Evolutionary conservation across 106 monocot genomes (phyloP).

Genomic region (Dioscorea dumetorum): DNA sequence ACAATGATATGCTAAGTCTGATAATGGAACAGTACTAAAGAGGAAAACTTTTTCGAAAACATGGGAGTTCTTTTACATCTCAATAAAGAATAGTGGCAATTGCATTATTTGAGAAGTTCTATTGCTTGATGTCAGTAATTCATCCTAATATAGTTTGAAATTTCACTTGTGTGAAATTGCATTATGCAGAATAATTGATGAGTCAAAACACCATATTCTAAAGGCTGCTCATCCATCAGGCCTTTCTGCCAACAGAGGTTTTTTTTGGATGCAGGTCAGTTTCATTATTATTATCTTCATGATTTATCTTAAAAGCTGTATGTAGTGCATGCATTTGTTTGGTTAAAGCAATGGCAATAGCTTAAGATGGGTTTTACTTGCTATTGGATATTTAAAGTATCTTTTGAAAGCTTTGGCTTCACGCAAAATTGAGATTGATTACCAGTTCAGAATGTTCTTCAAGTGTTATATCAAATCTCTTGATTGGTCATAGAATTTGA

Average conservation of each 20-base stretch:
- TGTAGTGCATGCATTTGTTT: too few species aligned
- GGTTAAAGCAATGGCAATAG: too few species aligned
- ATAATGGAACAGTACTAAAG: too few species aligned
- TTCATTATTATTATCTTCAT: not conserved
- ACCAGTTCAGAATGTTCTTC: not conserved
- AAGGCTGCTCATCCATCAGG: conserved; percentile 97
- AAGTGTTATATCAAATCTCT: too few species aligned
- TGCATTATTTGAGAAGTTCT: too few species aligned
- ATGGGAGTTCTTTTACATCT: too few species aligned
- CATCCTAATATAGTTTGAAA: not conserved
- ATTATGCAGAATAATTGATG: conserved; percentile 70
- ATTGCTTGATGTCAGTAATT: too few species aligned
- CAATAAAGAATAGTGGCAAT: too few species aligned
- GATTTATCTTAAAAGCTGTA: too few species aligned
- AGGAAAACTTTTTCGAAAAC: too few species aligned
- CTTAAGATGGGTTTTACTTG: not conserved
- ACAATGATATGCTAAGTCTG: too few species aligned
- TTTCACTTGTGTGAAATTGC: not conserved
- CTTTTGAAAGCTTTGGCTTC: not conserved
- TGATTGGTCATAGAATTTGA: too few species aligned
- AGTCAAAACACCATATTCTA: conserved; percentile 69
- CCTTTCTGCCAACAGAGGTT: conserved; percentile 89
- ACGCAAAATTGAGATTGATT: not conserved
- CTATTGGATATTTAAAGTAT: not conserved
- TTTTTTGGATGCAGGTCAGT: conserved; percentile 95